Evolutionary conservation across 2,329 filamentous ascomycete genomes (phyloP).

Genomic region (Curvularia sp.): DNA sequence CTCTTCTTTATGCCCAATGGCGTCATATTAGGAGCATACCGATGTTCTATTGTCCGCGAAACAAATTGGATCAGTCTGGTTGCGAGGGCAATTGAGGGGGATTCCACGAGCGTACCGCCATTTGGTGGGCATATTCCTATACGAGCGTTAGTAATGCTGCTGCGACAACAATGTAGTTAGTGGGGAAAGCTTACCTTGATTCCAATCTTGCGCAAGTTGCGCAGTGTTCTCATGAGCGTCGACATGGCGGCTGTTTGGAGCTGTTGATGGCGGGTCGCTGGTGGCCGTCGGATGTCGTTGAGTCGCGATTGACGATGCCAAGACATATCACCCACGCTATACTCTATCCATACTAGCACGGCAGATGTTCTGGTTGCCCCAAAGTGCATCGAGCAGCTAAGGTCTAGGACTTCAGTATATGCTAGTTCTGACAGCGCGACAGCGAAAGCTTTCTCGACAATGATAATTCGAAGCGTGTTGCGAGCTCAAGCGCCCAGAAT

Average conservation of each 20-base stretch:
- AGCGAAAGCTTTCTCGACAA: conserved; percentile 18
- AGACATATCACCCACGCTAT: conserved; percentile 18
- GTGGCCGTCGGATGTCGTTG: conserved; percentile 17
- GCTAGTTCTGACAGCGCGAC: neutral
- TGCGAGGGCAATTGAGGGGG: conserved; percentile 30
- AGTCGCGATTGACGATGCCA: conserved; percentile 37
- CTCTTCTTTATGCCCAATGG: neutral
- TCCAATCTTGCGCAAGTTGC: conserved; percentile 86
- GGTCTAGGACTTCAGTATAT: neutral
- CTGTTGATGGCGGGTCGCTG: conserved; percentile 14
- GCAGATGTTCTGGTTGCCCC: conserved; percentile 15
- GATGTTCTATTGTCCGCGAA: conserved; percentile 45
- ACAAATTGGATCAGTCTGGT: conserved; percentile 36
- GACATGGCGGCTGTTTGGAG: conserved; percentile 72
- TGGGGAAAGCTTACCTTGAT: conserved; percentile 70
- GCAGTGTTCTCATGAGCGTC: conserved; percentile 83
- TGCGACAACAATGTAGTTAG: neutral
- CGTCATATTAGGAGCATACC: conserved; percentile 36
- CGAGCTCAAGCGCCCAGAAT: conserved; percentile 35
- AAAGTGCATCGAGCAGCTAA: conserved; percentile 31
- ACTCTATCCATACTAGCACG: conserved; percentile 15
- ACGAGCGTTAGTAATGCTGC: conserved; percentile 41
- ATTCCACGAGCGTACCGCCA: conserved; percentile 72
- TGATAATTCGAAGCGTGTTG: conserved; percentile 47
- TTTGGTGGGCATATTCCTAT: conserved; percentile 88